Conservation (phyloP, 2,329 filamentous ascomycete species). For the Penicillium sp. region DNA sequence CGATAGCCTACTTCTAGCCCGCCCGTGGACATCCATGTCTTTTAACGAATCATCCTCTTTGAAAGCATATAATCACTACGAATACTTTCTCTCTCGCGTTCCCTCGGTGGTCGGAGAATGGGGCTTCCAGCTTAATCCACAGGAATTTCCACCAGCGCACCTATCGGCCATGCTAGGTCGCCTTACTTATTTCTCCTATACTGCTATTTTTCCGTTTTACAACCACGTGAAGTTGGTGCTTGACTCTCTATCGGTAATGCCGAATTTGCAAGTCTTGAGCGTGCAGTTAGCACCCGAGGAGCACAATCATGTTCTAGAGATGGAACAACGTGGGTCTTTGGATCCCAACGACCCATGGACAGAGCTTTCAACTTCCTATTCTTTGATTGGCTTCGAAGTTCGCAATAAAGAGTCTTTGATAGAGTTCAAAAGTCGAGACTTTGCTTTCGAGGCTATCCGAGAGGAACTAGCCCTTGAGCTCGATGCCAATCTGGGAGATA, state of each 20-base stretch:
- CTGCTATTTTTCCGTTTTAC: conserved; percentile 67
- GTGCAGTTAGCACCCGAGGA: conserved; percentile 52
- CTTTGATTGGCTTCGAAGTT: conserved; percentile 35
- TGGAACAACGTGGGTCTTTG: conserved; percentile 40
- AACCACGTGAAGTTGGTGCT: conserved; percentile 56
- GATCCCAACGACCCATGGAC: conserved; percentile 52
- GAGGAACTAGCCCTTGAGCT: conserved; percentile 28
- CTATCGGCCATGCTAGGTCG: conserved; percentile 48
- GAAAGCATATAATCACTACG: conserved; percentile 68
- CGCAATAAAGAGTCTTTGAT: conserved; percentile 22
- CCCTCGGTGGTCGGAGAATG: conserved; percentile 59
- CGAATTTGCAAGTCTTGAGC: conserved; percentile 54
- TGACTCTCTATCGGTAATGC: conserved; percentile 50
- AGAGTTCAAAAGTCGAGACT: conserved; percentile 34
- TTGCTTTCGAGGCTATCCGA: conserved; percentile 30
- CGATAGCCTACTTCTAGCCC: conserved; percentile 55
- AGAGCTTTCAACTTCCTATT: conserved; percentile 55
- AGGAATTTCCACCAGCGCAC: conserved; percentile 3
- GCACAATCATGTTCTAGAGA: conserved; percentile 37
- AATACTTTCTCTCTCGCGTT: conserved; percentile 66
- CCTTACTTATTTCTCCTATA: conserved; percentile 53
- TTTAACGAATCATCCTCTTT: conserved; percentile 76
- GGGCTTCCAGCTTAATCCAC: conserved; percentile 24
- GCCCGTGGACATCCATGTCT: conserved; percentile 63
- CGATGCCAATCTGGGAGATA: conserved; percentile 20